Conservation (phyloP, 495 filamentous ascomycete species). For the Podospora appendiculata region DNA sequence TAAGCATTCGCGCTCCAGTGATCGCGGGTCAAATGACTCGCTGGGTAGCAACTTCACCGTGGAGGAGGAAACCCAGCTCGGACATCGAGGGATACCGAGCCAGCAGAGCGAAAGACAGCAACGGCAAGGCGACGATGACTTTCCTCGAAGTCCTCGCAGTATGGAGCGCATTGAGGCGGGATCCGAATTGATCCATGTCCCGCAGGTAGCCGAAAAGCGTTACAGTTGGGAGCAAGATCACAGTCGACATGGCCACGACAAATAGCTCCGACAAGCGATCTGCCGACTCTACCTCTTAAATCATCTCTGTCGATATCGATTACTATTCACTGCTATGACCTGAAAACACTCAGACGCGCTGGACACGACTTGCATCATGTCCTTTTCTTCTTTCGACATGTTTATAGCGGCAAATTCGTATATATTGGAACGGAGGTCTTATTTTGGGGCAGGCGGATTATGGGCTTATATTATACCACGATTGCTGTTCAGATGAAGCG, state of each 20-base stretch:
- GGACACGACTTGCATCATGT: no score
- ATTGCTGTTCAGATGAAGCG: no score
- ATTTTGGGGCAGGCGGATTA: no score
- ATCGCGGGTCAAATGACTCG: slow-evolving; percentile 32
- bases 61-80: slow-evolving; percentile 30
- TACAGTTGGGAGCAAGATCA: slow-evolving; percentile 44
- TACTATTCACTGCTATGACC: no score
- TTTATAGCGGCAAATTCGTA: no score
- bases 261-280: no score
- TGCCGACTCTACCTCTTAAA: no score
- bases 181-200: slow-evolving; percentile 41
- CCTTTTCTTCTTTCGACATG: no score
- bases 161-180: slow-evolving; percentile 31
- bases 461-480: no score
- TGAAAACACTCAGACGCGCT: no score
- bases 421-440: no score
- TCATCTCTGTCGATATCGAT: no score
- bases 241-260: background rate
- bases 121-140: slow-evolving; percentile 4
- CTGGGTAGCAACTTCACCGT: slow-evolving; percentile 45
- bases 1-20: slow-evolving; percentile 8
- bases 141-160: slow-evolving; percentile 26
- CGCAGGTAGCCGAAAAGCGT: slow-evolving; percentile 40
- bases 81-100: slow-evolving; percentile 6
- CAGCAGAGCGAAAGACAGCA: slow-evolving; percentile 2